Base-by-base conservation (phyloP, 345 rosid genomes). In the Eutrema yunnanense region DNA sequence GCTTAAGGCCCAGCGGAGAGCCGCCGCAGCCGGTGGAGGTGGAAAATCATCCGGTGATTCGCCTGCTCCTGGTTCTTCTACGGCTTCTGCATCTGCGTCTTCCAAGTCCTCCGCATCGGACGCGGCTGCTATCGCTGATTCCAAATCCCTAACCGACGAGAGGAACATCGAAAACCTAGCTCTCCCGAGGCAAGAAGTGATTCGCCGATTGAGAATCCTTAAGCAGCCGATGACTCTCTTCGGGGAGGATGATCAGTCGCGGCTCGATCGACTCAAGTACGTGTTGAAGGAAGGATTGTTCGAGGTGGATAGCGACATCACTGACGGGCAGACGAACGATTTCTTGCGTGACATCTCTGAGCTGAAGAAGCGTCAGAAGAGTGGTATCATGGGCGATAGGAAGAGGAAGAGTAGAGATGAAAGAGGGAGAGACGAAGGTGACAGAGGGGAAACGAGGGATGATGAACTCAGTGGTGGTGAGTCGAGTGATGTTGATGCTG, bases 271-370 rank as follows among this genome's bases (percentile, higher is more conserved):
- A 36, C 82, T 95, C 42, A 95, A 92, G 71, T 83, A 84, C 41
- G 93, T 95, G 13, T 73, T 95, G 67, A 92, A 88, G 51, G 87
- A 92, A 2, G 99, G 99, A 40, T 67, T 80, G 30, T 95, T 95
- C 58, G 99, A 95, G 84, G 96, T 95, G 9, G 97, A 95, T 55
- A 92, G 90, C 50, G 99, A 95, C 47, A 81, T 88, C 84, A 92
- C 87, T 2, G 99, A 92, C 62, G 99, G 99, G 5, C 97, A 95
- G 77, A 95, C 97, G 32, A 95, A 95, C n/a, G 99, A 95, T 74
- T 95, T 95, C 83, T 78, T 90, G 67, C 89, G 99, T 5, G 99
- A 95, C 51, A 89, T 95, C 3, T 90, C 84, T 12, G 99, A 95
- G 86, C 80, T 92, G 53, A 84, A 88, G 81, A 95, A 95, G 83